These are phyloP conservation scores for Cyberlindnera mrakii DNA, from an alignment of 805 yeast genomes.

Conservation along the genomic window DNA sequence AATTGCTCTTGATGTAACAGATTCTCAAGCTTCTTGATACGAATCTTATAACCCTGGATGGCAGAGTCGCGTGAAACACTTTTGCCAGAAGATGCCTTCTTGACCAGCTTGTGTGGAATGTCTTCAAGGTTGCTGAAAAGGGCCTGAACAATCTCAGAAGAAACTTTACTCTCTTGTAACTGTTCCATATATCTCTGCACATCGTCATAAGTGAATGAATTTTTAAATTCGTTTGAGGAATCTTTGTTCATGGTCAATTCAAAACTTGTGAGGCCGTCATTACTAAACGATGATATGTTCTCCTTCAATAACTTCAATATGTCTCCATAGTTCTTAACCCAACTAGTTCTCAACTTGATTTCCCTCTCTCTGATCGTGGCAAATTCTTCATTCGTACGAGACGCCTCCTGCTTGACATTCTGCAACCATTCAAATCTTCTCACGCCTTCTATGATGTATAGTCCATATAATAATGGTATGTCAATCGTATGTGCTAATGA, in stretches of 20 bases:
- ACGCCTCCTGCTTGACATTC: slow-evolving; percentile 19
- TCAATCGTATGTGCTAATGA: slow-evolving; percentile 43
- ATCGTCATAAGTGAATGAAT: slow-evolving; percentile 19
- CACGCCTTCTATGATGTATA: slow-evolving; percentile 55
- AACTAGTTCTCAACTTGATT: slow-evolving; percentile 44
- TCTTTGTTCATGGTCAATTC: slow-evolving; percentile 15
- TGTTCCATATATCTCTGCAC: slow-evolving; percentile 31
- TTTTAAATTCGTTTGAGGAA: neutral
- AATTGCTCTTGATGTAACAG: slow-evolving; percentile 69
- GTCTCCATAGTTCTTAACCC: slow-evolving; percentile 58
- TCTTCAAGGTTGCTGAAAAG: slow-evolving; percentile 34
- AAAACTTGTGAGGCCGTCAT: slow-evolving; percentile 12
- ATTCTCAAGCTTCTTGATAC: slow-evolving; percentile 74
- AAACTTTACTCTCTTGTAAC: slow-evolving; percentile 27
- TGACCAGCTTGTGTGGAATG: slow-evolving; percentile 23
- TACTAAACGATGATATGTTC: slow-evolving; percentile 18
- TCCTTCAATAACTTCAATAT: slow-evolving; percentile 32
- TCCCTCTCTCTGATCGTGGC: slow-evolving; percentile 55
- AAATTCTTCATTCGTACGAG: slow-evolving; percentile 49
- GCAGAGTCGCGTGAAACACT: slow-evolving; percentile 26
- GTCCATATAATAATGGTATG: slow-evolving; percentile 65
- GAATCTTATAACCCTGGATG: slow-evolving; percentile 56
- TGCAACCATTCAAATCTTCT: slow-evolving; percentile 53
- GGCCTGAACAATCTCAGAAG: slow-evolving; percentile 28
- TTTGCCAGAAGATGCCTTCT: slow-evolving; percentile 4